phyloP scores from a whole-genome alignment of 2,329 filamentous ascomycete genomes.

The Chrysosporium queenslandicum region DNA sequence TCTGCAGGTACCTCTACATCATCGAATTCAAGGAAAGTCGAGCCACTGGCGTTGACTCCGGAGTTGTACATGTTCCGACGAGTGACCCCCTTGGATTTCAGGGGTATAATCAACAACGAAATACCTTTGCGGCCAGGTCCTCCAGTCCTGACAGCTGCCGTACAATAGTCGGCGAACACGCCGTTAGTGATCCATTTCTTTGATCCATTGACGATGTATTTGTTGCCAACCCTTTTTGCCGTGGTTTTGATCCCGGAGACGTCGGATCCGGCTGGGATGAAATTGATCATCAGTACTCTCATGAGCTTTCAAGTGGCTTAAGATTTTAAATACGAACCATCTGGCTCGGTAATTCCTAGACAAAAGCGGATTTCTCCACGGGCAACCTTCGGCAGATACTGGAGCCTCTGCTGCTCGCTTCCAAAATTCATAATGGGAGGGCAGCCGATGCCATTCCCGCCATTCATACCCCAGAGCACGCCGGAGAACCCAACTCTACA shows the following conservation, averaged over 20 bases:
- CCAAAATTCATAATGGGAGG: constrained; percentile 57
- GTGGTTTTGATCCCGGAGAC: constrained; percentile 55
- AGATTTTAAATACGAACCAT: constrained; percentile 33
- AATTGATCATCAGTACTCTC: not conserved
- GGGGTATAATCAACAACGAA: constrained; percentile 49
- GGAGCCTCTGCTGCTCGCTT: constrained; percentile 47
- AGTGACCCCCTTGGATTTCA: constrained; percentile 42
- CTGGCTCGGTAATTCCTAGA: constrained; percentile 56
- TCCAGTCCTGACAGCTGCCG: constrained; percentile 53
- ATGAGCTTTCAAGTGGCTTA: constrained; percentile 29
- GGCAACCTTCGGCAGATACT: constrained; percentile 52
- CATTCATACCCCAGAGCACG: constrained; percentile 48
- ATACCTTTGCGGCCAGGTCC: constrained; percentile 45
- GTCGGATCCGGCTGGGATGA: constrained; percentile 46
- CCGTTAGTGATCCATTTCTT: constrained; percentile 62
- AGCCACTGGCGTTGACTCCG: constrained; percentile 56
- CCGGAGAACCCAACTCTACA: constrained; percentile 47
- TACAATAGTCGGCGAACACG: constrained; percentile 52
- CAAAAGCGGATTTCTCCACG: constrained; percentile 52
- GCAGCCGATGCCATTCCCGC: constrained; percentile 52
- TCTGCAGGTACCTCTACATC: constrained; percentile 60
- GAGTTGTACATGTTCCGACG: constrained; percentile 51
- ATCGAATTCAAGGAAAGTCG: constrained; percentile 59
- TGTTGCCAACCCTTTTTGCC: constrained; percentile 42
- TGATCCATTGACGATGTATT: constrained; percentile 54